These are phyloP conservation scores for Parastagonospora avenae DNA, from an alignment of 2,329 filamentous ascomycete genomes.

Conservation along the genomic window DNA sequence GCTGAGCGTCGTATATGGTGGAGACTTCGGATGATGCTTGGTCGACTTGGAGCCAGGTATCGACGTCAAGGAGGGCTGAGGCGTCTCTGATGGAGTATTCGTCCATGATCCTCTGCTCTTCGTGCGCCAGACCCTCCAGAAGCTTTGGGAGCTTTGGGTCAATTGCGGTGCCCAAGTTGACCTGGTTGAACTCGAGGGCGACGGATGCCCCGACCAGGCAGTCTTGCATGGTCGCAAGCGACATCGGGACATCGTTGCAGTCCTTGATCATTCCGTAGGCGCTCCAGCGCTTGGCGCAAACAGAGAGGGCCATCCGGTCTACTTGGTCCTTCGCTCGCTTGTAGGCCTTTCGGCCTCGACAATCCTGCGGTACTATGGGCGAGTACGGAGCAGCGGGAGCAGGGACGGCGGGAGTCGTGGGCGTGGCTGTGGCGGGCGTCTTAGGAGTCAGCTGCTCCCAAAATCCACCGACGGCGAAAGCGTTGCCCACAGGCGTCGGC, in stretches of 20 bases:
- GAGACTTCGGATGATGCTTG: conserved; percentile 1
- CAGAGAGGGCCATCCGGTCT: conserved; percentile 3
- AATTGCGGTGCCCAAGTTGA: not conserved
- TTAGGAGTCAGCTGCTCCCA: conserved; percentile 18
- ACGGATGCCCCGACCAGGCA: conserved; percentile 3
- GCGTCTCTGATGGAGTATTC: conserved; percentile 8
- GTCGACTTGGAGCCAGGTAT: conserved; percentile 13
- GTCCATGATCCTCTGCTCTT: not conserved
- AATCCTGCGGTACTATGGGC: conserved; percentile 1
- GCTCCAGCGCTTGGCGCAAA: conserved; percentile 12
- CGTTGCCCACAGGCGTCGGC: conserved; percentile 15
- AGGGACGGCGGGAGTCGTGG: not conserved
- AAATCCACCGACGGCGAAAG: conserved; percentile 22
- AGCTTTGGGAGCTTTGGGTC: not conserved
- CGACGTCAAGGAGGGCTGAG: conserved; percentile 1
- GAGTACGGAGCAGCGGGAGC: conserved; percentile 2
- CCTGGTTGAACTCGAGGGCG: not conserved
- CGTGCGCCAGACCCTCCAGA: not conserved
- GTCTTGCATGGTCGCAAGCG: conserved; percentile 11
- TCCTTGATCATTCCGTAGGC: conserved; percentile 1
- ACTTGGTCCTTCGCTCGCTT: conserved; percentile 1
- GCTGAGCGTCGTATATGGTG: conserved; percentile 19
- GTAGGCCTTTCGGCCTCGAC: conserved; percentile 8
- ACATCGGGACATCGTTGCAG: conserved; percentile 7
- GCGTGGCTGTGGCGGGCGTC: not conserved